These are phyloP conservation scores for Hymenochaete sp. DNA, from an alignment of 1,284 basidiomycete species.

Conservation along the genomic window DNA sequence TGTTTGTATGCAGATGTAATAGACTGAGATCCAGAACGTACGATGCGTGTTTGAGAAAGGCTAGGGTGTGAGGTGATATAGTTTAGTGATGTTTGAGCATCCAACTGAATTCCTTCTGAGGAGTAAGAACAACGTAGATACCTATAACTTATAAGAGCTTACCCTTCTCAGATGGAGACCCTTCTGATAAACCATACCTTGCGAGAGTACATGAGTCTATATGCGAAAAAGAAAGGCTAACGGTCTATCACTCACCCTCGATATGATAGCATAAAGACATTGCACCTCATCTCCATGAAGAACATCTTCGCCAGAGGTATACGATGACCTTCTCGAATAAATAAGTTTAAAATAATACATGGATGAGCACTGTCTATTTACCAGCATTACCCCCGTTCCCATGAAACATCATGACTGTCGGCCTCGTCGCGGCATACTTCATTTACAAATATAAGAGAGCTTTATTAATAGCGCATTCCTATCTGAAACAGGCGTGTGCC, in stretches of 20 bases:
- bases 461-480: conserved; percentile 20
- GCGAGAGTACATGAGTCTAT: conserved; percentile 1
- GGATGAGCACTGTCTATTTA: no score
- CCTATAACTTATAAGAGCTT: conserved; percentile 17
- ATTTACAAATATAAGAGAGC: neutral
- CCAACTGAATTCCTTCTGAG: conserved; percentile 61
- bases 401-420: conserved; percentile 88
- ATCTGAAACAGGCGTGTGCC: conserved; percentile 21
- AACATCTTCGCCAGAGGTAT: conserved; percentile 87
- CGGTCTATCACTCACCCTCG: conserved; percentile 51
- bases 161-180: conserved; percentile 78
- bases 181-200: conserved; percentile 82
- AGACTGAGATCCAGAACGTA: conserved; percentile 28
- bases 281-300: conserved; percentile 76
- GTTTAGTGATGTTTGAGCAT: conserved; percentile 76
- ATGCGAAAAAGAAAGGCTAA: conserved; percentile 2
- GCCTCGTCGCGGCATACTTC: conserved; percentile 61
- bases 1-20: neutral
- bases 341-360: no score
- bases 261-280: conserved; percentile 85
- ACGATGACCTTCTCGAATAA: no score
- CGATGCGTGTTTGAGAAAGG: conserved; percentile 61
- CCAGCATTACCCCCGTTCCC: conserved; percentile 80
- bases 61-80: conserved; percentile 63
- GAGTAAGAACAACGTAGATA: conserved; percentile 16